These are phyloP conservation scores for Suillus spraguei DNA, from an alignment of 768 basidiomycete genomes.

Conservation along the genomic window DNA sequence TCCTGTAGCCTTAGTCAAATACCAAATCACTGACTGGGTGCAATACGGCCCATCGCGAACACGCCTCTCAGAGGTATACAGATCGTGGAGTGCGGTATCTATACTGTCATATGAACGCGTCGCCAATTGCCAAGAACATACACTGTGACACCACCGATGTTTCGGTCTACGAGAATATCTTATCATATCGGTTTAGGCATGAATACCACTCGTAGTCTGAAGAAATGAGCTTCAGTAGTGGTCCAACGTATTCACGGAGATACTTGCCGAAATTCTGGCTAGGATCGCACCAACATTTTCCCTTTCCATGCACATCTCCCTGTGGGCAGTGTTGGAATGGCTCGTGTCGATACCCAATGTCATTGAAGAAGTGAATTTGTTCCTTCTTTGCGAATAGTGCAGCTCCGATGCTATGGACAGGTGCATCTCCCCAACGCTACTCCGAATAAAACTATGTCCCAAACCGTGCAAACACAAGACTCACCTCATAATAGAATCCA, in stretches of 20 bases:
- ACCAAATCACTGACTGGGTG: neutral
- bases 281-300: constrained; percentile 76
- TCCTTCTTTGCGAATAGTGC: constrained; percentile 74
- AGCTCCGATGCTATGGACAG: constrained; percentile 83
- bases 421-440: constrained; percentile 85
- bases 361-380: constrained; percentile 80
- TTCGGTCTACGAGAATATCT: constrained; percentile 43
- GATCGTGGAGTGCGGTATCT: neutral
- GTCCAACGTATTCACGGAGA: neutral
- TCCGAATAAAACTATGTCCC: neutral
- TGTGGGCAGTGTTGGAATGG: constrained; percentile 78
- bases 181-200: constrained; percentile 78
- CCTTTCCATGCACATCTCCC: constrained; percentile 54
- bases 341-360: constrained; percentile 85
- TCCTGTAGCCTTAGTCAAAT: constrained; percentile 48
- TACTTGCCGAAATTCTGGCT: constrained; percentile 66
- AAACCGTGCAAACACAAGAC: constrained; percentile 18
- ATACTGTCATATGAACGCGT: neutral
- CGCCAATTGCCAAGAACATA: too few species aligned
- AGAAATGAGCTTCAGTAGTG: constrained; percentile 16
- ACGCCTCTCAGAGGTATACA: neutral
- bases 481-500: constrained; percentile 90
- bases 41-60: neutral
- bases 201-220: constrained; percentile 88
- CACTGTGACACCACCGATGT: neutral